Percentiles rank a stretch among this genome's conserved stretches.
Conservation (phyloP, 257 asterid species). For the Ligustrum vulgare region DNA sequence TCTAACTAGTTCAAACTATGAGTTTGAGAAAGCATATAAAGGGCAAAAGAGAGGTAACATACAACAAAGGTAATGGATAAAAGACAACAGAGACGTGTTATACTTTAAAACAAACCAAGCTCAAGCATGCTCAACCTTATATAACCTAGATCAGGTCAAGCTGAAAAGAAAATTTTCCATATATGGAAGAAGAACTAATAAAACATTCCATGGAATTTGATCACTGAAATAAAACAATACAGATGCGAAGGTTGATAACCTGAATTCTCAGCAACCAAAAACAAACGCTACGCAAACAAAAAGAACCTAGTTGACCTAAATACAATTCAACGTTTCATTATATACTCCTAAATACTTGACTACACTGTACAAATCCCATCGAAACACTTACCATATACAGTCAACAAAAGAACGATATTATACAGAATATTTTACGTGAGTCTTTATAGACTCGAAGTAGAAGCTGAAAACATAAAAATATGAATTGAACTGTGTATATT, state of each 20-base stretch:
- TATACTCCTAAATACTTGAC: conserved; percentile 39
- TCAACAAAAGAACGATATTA: conserved; percentile 39
- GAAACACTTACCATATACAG: conserved; percentile 47
- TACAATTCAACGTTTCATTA: conserved; percentile 16
- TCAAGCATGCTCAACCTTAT: conserved; percentile 25
- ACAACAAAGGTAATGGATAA: too few species aligned
- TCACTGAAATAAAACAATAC: conserved; percentile 46
- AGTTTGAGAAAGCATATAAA: not conserved
- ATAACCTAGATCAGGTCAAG: conserved; percentile 19
- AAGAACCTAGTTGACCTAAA: conserved; percentile 41
- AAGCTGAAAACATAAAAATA: too few species aligned
- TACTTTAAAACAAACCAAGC: conserved; percentile 31
- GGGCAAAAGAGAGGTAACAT: not conserved
- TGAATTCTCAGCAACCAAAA: conserved; percentile 36
- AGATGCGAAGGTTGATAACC: conserved; percentile 37
- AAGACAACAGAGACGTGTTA: not conserved
- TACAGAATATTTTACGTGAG: conserved; percentile 31
- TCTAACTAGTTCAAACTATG: too few species aligned
- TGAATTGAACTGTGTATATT: too few species aligned
- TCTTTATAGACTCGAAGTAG: conserved; percentile 58
- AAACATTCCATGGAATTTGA: conserved; percentile 37
- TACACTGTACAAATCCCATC: conserved; percentile 65
- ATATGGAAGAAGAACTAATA: conserved; percentile 23
- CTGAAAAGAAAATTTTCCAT: not conserved
- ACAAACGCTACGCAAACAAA: conserved; percentile 36